These are phyloP conservation scores for Backusella sp. DNA, from an alignment of 192 early-diverging fungal species.

Conservation along the genomic window DNA sequence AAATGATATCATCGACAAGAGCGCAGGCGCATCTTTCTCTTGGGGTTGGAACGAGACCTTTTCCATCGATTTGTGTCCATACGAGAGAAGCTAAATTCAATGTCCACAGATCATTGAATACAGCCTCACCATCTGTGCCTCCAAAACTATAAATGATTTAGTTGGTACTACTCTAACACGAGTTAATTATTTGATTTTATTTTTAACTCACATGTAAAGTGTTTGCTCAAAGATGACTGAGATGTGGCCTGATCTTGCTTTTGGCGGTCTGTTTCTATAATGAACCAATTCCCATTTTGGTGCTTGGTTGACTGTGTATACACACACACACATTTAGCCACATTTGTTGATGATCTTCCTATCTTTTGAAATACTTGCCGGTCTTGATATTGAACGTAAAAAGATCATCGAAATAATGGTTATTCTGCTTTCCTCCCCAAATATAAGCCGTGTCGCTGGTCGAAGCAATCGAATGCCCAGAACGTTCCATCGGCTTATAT, in stretches of 20 bases:
- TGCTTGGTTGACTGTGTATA: neutral
- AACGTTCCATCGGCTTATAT: constrained; percentile 32
- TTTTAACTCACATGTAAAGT: constrained; percentile 21
- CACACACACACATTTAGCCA: too few species aligned
- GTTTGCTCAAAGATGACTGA: constrained; percentile 19
- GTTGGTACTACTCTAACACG: constrained; percentile 8
- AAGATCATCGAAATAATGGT: constrained; percentile 45
- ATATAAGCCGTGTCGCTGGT: constrained; percentile 43
- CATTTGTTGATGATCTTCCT: too few species aligned
- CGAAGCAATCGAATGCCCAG: constrained; percentile 45
- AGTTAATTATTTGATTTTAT: neutral
- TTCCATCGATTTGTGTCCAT: constrained; percentile 42
- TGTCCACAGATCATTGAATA: constrained; percentile 57
- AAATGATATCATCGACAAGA: constrained; percentile 49
- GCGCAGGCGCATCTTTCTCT: constrained; percentile 35
- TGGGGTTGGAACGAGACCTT: constrained; percentile 42
- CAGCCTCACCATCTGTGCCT: constrained; percentile 48
- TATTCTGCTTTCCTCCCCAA: constrained; percentile 40
- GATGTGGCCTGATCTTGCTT: constrained; percentile 23
- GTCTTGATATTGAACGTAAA: constrained; percentile 43
- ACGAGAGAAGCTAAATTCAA: constrained; percentile 40
- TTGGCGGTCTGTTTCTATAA: constrained; percentile 15
- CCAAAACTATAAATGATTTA: constrained; percentile 43
- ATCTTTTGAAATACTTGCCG: constrained; percentile 27
- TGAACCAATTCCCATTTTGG: constrained; percentile 17